Conservation (phyloP, 805 yeast species). For the Wickerhamiella sergipiensis region DNA sequence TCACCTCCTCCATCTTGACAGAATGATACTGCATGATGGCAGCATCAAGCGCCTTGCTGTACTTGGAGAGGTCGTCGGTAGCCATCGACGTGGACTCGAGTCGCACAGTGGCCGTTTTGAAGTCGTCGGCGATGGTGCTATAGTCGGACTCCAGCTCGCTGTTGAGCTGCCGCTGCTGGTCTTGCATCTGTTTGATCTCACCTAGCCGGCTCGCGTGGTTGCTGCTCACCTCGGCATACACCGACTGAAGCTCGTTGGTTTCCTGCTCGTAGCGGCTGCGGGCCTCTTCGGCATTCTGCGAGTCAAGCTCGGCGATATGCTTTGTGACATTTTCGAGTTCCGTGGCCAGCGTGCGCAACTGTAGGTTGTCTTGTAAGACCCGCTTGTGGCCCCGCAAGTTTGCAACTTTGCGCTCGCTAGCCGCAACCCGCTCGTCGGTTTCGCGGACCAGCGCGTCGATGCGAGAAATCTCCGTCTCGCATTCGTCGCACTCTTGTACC, state of each 20-base stretch:
- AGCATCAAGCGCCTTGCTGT: conserved; percentile 73
- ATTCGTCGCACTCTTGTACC: conserved; percentile 1
- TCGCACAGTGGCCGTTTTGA: conserved; percentile 58
- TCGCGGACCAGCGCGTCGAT: neutral
- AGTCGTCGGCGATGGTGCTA: conserved; percentile 46
- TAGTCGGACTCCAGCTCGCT: conserved; percentile 60
- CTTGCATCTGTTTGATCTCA: conserved; percentile 70
- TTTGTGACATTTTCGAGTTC: conserved; percentile 29
- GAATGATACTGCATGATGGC: conserved; percentile 91
- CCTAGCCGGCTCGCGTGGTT: conserved; percentile 68
- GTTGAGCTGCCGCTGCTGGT: conserved; percentile 44
- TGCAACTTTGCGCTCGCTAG: conserved; percentile 20
- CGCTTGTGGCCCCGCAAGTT: conserved; percentile 48
- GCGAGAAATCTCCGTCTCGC: neutral
- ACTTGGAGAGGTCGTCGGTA: conserved; percentile 67
- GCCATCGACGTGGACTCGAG: conserved; percentile 64
- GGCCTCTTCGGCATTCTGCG: conserved; percentile 44
- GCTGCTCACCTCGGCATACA: conserved; percentile 43
- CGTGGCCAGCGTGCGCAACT: conserved; percentile 33
- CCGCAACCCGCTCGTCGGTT: conserved; percentile 18
- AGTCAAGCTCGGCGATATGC: conserved; percentile 35
- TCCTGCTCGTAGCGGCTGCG: conserved; percentile 48
- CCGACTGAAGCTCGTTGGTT: conserved; percentile 35
- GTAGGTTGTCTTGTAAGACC: conserved; percentile 50
- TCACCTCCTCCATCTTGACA: conserved; percentile 84